Base-by-base conservation (phyloP, 1,139 yeast genomes). In the Candida tropicalis region DNA sequence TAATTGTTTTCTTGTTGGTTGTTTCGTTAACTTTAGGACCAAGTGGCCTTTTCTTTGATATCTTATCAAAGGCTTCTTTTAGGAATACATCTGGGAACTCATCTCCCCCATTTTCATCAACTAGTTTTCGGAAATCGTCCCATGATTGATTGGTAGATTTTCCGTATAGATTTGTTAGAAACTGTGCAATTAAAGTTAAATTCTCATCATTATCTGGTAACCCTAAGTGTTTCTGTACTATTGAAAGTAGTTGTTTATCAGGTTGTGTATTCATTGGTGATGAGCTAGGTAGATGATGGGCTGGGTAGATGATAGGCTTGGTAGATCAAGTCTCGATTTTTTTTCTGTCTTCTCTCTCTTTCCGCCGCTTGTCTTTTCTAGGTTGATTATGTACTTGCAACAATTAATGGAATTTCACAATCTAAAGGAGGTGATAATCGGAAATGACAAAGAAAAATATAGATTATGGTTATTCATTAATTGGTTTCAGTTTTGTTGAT, bases 81-180 rank as follows among this genome's bases (percentile, higher is more conserved):
- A 81, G 58, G 48, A 81, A 73, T 47, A 55, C 65, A 4, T 56
- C 62, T 0, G 82, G 75, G 46, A 86, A 79, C 9, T 66, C 73
- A n/a, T 79, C 85, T 15, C 87, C 88, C 0, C 89, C 93, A 57
- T 83, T 76, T 8, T 73, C 79, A 12, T 63, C 59, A 41, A 85
- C 61, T 15, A 68, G 65, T n/a, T 59, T 50, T 31, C 62, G 58
- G 53, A 84, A 83, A 8, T 60, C 66, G 4, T 55, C 55, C 17
- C 67, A 51, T 35, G 13, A 35, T 10, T 28, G 45, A 9, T 44
- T 43, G n/a, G 47, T 23, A 10, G 38, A 33, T 38, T 72, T 62
- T 2, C 65, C 60, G 51, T 77, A 76, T 20, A 87, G 59, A 48
- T 70, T 75, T 3, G 73, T 49, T 10, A 87, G 68, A 59, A 82